Base-by-base conservation (phyloP, 305 asterid genomes). In the Fraxinus ornus region DNA sequence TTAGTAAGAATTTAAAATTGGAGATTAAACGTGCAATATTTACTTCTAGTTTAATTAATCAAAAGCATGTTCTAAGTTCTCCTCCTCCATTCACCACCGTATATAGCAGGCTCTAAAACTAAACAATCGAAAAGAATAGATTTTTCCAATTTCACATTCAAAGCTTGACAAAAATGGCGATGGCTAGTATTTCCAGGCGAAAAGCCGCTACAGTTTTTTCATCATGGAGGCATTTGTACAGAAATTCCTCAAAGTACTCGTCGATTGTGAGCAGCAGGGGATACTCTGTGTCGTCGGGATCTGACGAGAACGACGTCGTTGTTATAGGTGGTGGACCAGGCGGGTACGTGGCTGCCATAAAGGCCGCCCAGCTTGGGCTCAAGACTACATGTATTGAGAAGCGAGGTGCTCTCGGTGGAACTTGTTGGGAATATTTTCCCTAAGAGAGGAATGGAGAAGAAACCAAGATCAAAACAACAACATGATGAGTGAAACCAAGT, bases 351-450 rank as follows among this genome's bases (percentile, higher is more conserved):
- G 91, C 89, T n/a, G 91, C 93, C 26, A 90, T 90, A 36, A 87
- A 87, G 80, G 91, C 91, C 2, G 91, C 91, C 0, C 90, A 90
- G 85, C 83, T 90, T 6, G 93, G 93, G 32, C 88, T 90, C 79
- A 90, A 87, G 76, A 88, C 91, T 71, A 85, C 93, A 24, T 87
- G 90, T 71, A 83, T 87, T 77, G 91, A 88, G 80, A 90, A 90
- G 66, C 87, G 90, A 30, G 90, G 89, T n/a, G 9, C 90, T 39
- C 87, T 90, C 5, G 93, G 90, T 10, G 91, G 93, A 15, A 90
- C 93, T 77, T 90, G 91, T n/a, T n/a, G n/a, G n/a, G n/a, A n/a
- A n/a, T n/a, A n/a, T n/a, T n/a, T n/a, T n/a, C n/a, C n/a, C n/a
- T n/a, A n/a, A n/a, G n/a, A n/a, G n/a, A n/a, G n/a, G n/a, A n/a